Evolutionary conservation across 345 rosid species (phyloP).

Genomic region (Heritiera fomes): DNA sequence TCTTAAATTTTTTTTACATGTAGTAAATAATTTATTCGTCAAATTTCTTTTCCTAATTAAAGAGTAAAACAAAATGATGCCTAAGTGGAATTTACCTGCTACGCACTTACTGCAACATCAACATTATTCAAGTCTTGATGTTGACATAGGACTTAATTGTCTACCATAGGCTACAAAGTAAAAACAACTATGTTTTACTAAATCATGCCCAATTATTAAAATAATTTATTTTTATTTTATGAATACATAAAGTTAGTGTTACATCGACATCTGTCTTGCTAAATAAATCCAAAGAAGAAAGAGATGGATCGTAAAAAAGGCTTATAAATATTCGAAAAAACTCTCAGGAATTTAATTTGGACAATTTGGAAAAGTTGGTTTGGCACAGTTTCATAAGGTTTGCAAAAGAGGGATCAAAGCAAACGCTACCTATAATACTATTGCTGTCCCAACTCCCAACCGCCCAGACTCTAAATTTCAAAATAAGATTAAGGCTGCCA

Average conservation of each 20-base stretch:
- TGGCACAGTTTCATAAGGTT: neutral
- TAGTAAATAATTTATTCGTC: neutral
- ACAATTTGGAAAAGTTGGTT: neutral
- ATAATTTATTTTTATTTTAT: neutral
- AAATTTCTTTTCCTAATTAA: too few relatives aligned
- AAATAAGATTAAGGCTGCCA: neutral
- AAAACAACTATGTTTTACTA: neutral
- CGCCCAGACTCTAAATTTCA: neutral
- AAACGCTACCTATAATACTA: neutral
- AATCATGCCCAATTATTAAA: neutral
- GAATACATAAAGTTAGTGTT: neutral
- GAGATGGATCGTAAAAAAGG: neutral
- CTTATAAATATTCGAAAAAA: neutral
- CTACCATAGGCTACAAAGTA: neutral
- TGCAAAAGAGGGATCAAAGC: neutral
- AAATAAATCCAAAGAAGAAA: neutral
- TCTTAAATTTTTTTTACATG: neutral
- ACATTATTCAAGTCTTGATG: slow-evolving; percentile 3
- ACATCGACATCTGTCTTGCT: neutral
- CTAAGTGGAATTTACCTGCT: neutral
- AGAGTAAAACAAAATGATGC: neutral
- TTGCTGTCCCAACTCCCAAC: neutral
- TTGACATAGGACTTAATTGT: neutral
- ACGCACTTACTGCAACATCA: neutral
- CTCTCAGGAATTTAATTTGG: neutral